Base-by-base conservation (phyloP, 2,329 filamentous ascomycete genomes). In the Teratosphaeria gauchensis region DNA sequence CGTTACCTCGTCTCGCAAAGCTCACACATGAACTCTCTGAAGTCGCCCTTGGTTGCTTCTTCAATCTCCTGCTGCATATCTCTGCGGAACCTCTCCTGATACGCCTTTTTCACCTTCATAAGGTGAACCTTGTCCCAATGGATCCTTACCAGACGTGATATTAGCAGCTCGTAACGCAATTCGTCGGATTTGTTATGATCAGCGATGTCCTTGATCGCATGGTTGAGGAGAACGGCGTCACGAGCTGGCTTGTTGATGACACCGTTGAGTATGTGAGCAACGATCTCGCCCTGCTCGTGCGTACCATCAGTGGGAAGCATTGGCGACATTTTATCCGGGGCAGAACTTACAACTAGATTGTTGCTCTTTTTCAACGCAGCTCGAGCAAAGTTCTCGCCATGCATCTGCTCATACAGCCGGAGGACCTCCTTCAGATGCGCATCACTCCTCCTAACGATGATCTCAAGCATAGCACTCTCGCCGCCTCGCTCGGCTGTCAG, bases 171-270 rank as follows among this genome's bases (percentile, higher is more conserved):
- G 53, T 89, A 87, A 32, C 92, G 85, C 63, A 92, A 79, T 56
- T 82, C 68, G 63, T 72, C 60, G 28, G 67, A 69, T 6, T 69
- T 68, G 56, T 74, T 70, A 35, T 63, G 62, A 3, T 70, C 60
- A 1, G 71, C 74, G 32, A 80, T 75, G 21, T 85, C 87, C 57
- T 71, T 69, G 64, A 97, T 84, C 1, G 94, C 92, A 76, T 97
- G 94, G 73, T 95, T 86, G 1, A 99, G 80, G 2, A 97, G 85
- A 42, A 96, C 82, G 2, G 92, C 90, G 73, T 97, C 94, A 58
- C 94, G 89, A 62, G 95, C 90, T 5, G 94, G 92, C 60, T 89
- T 89, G 77, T 97, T 97, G 77, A 97, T 95, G 59, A 95, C 86
- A 68, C 94, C 94, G 75, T 97, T 96, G 69, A 99, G 86, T 66